Conservation (phyloP, 2,329 filamentous ascomycete genomes). For the Penicillium expansum region DNA sequence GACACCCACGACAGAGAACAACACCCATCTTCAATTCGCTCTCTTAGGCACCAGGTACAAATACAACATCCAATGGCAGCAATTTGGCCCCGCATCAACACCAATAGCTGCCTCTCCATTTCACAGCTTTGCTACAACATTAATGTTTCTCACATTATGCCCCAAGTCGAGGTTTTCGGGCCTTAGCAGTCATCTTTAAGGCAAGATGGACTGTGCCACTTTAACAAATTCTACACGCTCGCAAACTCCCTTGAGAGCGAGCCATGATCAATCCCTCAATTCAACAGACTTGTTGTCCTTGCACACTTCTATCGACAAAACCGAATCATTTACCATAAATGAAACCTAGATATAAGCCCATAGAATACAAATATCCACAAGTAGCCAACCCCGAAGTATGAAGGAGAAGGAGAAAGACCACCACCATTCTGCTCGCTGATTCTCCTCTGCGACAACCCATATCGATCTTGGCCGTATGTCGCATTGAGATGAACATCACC, state of each 20-base stretch:
- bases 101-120: not conserved
- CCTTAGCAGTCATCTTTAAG: not conserved
- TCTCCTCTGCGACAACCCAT: constrained; percentile 29
- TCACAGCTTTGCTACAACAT: not conserved
- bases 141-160: not conserved
- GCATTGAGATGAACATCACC: constrained; percentile 56
- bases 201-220: not conserved
- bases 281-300: not conserved
- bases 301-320: not conserved
- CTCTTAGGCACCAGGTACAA: not conserved
- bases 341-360: not conserved
- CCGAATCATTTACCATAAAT: not conserved
- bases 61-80: too few relatives aligned
- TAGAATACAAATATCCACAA: constrained; percentile 5
- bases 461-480: constrained; percentile 58
- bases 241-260: not conserved
- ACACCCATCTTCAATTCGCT: not conserved
- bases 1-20: not conserved
- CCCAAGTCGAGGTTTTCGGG: not conserved
- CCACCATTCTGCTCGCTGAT: not conserved
- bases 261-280: not conserved
- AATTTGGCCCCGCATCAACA: not conserved
- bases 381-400: not conserved
- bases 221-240: not conserved
- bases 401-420: not conserved